Base-by-base conservation (phyloP, 441 rosid species). In the California macrophylla region DNA sequence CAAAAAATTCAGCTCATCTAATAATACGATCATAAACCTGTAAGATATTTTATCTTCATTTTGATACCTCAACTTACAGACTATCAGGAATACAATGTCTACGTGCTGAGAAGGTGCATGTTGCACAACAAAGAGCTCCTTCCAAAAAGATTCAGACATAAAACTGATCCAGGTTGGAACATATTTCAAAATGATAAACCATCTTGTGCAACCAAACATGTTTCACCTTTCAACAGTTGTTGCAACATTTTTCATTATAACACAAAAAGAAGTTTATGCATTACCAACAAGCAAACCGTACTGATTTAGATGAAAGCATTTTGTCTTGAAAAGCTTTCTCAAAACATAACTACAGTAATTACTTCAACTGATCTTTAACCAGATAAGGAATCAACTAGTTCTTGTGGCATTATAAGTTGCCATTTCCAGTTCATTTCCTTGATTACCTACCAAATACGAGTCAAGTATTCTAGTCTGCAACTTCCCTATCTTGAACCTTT, bases 11-110 rank as follows among this genome's bases (percentile, higher is more conserved):
- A 56, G 62, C 62, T 56, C 4, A 47, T 10, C 28, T 28, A 56
- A 56, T 56, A 23, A 23, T 56, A 21, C 12, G 25, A 56, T 20
- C 25, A 3, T 23, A 56, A 56, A 56, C 62, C 62, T 56, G 62
- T 56, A 56, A 56, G 62, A 56, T 56, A 56, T 56, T 56, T 50
- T 21, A 23, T 56, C 62, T 56, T 56, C 21, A 21, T 56, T 56
- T 56, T 24, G 9, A 21, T 56, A 23, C 62, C 62, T 56, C 26
- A 56, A 56, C 62, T 7, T 21, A 56, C 25, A 56, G 62, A 56
- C 25, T 21, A 8, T 40, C 47, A 56, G 62, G 62, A 9, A 20
- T 56, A 56, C 12, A 56, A 56, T 56, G 62, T 21, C 24, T 1
- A 40, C 13, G 47, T 56, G 25, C 13, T 56, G 62, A 56, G 28